phyloP scores from a whole-genome alignment of 306 rosid genomes.

The Astragalus glycyphyllos region DNA sequence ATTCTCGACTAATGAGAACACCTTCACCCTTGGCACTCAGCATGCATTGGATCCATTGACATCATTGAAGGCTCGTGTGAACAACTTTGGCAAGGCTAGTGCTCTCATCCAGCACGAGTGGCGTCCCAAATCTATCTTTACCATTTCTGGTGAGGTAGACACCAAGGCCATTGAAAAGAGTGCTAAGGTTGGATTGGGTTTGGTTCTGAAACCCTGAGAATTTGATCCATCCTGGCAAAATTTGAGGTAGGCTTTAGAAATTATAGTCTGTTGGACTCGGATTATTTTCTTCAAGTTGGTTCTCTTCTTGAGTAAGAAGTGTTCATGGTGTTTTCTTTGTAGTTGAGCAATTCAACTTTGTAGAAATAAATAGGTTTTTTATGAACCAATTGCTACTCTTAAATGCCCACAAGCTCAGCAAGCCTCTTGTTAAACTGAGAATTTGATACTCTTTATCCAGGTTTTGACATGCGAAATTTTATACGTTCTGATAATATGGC shows the following conservation, averaged over 20 bases:
- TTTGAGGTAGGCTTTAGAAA: conserved; percentile 53
- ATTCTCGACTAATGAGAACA: conserved; percentile 74
- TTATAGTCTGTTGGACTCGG: conserved; percentile 47
- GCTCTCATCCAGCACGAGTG: conserved; percentile 98
- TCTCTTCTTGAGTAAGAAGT: conserved; percentile 46
- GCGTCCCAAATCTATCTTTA: conserved; percentile 91
- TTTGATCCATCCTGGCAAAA: conserved; percentile 45
- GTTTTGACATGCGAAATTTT: conserved; percentile 42
- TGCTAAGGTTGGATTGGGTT: conserved; percentile 85
- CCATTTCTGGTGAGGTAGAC: conserved; percentile 91
- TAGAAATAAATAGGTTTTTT: conserved; percentile 48
- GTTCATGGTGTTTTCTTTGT: conserved; percentile 46
- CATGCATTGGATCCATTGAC: conserved; percentile 91
- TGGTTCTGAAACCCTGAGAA: conserved; percentile 88
- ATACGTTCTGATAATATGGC: conserved; percentile 27
- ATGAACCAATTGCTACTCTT: conserved; percentile 45
- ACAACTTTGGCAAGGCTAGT: conserved; percentile 75
- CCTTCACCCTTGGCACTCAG: conserved; percentile 77
- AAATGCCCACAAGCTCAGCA: conserved; percentile 35
- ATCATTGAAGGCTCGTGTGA: conserved; percentile 76
- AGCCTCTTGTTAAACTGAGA: conserved; percentile 42
- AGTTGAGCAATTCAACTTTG: conserved; percentile 43
- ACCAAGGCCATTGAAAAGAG: conserved; percentile 88
- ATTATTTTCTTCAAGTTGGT: conserved; percentile 46
- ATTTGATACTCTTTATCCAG: conserved; percentile 31